Conservation (phyloP, 2,329 filamentous ascomycete species). For the Colletotrichum echinochloae region DNA sequence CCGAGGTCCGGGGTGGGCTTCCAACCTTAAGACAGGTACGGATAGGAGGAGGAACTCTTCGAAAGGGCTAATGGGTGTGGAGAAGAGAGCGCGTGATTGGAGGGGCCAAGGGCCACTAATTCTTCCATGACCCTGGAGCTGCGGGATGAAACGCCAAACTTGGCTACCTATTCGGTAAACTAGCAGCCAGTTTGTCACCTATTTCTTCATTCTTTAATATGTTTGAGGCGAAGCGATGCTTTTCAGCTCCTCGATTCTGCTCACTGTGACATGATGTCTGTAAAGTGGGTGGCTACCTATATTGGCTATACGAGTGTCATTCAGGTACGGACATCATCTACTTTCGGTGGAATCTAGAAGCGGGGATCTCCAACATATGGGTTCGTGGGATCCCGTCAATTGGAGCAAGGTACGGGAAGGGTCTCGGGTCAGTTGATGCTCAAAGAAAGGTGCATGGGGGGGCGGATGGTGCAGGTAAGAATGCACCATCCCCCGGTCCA, state of each 20-base stretch:
- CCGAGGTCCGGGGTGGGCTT: background rate
- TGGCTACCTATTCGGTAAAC: background rate
- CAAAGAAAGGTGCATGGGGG: background rate
- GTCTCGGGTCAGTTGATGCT: conserved; percentile 8
- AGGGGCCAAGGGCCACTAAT: conserved; percentile 26
- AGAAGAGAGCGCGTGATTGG: conserved; percentile 27
- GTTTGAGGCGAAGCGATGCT: conserved; percentile 24
- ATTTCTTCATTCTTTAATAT: conserved; percentile 8
- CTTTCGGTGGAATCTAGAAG: conserved; percentile 11
- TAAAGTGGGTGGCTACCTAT: background rate
- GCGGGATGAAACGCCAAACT: conserved; percentile 37
- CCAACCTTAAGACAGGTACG: too few species aligned
- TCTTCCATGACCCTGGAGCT: conserved; percentile 21
- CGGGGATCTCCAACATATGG: conserved; percentile 13
- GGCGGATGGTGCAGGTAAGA: background rate
- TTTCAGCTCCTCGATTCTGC: conserved; percentile 23
- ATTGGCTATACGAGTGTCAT: background rate
- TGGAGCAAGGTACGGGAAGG: conserved; percentile 21
- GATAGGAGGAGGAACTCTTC: background rate
- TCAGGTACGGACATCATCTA: background rate
- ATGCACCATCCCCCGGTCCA: background rate
- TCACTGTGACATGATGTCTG: background rate
- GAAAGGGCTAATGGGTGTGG: conserved; percentile 20
- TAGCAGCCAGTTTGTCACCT: background rate
- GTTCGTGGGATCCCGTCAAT: conserved; percentile 33